Conservation (phyloP, 768 basidiomycete species). For the Podaxis sp. region DNA sequence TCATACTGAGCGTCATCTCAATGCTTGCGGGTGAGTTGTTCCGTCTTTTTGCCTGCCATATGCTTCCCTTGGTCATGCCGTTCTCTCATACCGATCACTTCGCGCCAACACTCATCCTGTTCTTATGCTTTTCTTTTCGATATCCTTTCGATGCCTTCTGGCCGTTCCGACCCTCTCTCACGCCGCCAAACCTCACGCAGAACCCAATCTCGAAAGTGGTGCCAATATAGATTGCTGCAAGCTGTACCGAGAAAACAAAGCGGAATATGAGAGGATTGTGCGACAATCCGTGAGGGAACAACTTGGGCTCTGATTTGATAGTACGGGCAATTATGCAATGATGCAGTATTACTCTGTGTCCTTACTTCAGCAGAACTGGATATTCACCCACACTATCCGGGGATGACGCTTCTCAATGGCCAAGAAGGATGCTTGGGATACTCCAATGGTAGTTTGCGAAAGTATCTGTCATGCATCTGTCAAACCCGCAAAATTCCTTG, state of each 20-base stretch:
- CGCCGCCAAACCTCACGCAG: constrained; percentile 35
- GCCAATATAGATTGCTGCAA: constrained; percentile 99
- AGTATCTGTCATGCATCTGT: not conserved
- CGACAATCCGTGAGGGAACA: constrained; percentile 82
- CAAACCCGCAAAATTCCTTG: not conserved
- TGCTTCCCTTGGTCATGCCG: constrained; percentile 3
- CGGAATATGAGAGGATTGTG: constrained; percentile 88
- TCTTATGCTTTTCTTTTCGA: not conserved
- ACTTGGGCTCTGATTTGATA: constrained; percentile 60
- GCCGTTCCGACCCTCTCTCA: not conserved
- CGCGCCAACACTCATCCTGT: constrained; percentile 5
- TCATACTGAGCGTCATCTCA: constrained; percentile 91
- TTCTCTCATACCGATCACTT: constrained; percentile 11
- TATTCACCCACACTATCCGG: not conserved
- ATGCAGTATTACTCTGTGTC: not conserved
- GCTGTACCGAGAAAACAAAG: constrained; percentile 85
- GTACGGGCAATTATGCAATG: not conserved
- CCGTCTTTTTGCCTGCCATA: constrained; percentile 3
- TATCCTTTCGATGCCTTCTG: not conserved
- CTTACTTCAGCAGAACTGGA: not conserved
- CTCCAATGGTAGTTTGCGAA: not conserved
- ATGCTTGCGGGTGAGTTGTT: constrained; percentile 84
- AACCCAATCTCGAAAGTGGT: constrained; percentile 96
- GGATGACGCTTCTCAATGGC: not conserved
- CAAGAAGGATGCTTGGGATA: not conserved